Evolutionary conservation across 345 rosid species (phyloP).

Genomic region (Brassica rapa): DNA sequence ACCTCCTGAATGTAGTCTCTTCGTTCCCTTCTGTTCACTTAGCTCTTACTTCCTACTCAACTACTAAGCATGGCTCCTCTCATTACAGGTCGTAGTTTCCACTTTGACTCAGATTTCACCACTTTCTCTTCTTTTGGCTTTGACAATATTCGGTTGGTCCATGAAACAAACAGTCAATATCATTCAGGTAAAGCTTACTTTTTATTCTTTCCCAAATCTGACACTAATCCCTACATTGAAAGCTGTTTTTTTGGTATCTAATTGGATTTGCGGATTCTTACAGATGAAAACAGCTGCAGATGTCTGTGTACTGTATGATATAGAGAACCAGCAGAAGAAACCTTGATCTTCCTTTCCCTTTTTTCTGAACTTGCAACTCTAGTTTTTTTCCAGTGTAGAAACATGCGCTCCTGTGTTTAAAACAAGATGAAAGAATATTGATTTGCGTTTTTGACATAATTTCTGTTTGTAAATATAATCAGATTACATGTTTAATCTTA

Average conservation of each 20-base stretch:
- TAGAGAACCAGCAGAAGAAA: constrained; percentile 63
- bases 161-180: constrained; percentile 76
- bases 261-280: not conserved
- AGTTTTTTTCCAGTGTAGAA: constrained; percentile 18
- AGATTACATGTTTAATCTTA: not conserved
- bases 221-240: not conserved
- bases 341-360: constrained; percentile 24
- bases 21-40: not conserved
- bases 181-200: constrained; percentile 78
- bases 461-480: constrained; percentile 21
- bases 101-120: constrained; percentile 51
- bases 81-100: constrained; percentile 54
- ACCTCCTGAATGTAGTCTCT: constrained; percentile 63
- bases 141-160: constrained; percentile 81
- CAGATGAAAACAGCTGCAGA: constrained; percentile 99
- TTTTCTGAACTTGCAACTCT: constrained; percentile 5
- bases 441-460: constrained; percentile 18
- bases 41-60: not conserved
- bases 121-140: constrained; percentile 56
- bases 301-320: constrained; percentile 79
- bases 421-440: constrained; percentile 26
- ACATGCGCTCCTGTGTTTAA: not conserved
- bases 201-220: constrained; percentile 1
- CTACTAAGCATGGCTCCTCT: constrained; percentile 4
- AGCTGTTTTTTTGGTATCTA: constrained; percentile 1